phyloP scores from a whole-genome alignment of 1,284 basidiomycete genomes.

The Sutorius eximius region DNA sequence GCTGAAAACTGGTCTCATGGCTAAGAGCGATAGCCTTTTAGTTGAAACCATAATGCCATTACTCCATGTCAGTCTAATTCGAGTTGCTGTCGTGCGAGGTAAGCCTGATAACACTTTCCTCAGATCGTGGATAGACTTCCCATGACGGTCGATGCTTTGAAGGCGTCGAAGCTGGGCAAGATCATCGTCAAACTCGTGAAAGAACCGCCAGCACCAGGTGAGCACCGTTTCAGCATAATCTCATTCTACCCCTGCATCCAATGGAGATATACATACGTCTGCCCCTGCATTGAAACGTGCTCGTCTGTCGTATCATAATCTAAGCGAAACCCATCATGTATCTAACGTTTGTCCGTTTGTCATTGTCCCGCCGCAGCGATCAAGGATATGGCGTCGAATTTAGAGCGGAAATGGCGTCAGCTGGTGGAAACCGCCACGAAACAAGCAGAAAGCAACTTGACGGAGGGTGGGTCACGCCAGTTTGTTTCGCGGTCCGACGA shows the following conservation, averaged over 20 bases:
- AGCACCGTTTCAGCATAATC: conserved; percentile 39
- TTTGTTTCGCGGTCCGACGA: conserved; percentile 33
- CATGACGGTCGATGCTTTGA: conserved; percentile 64
- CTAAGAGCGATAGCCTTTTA: conserved; percentile 54
- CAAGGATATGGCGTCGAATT: conserved; percentile 86
- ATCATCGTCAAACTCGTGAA: conserved; percentile 71
- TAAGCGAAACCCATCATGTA: conserved; percentile 54
- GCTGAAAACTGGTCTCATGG: conserved; percentile 64
- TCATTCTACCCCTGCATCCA: conserved; percentile 19
- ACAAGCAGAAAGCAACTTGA: conserved; percentile 45
- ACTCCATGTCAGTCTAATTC: conserved; percentile 62
- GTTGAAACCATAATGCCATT: conserved; percentile 80
- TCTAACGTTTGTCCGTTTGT: conserved; percentile 59
- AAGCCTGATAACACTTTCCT: conserved; percentile 20
- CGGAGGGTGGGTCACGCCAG: conserved; percentile 72
- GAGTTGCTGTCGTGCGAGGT: conserved; percentile 9
- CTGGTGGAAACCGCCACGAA: conserved; percentile 50
- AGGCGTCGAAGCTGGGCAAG: conserved; percentile 72
- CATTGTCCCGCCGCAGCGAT: conserved; percentile 59
- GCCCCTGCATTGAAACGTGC: conserved; percentile 26
- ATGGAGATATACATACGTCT: conserved; percentile 33
- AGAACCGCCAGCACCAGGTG: conserved; percentile 67
- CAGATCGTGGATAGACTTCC: conserved; percentile 82
- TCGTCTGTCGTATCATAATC: conserved; percentile 38
- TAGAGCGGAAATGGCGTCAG: conserved; percentile 77